Base-by-base conservation (phyloP, 148 eudicot genomes). In the Spergularia bocconei region DNA sequence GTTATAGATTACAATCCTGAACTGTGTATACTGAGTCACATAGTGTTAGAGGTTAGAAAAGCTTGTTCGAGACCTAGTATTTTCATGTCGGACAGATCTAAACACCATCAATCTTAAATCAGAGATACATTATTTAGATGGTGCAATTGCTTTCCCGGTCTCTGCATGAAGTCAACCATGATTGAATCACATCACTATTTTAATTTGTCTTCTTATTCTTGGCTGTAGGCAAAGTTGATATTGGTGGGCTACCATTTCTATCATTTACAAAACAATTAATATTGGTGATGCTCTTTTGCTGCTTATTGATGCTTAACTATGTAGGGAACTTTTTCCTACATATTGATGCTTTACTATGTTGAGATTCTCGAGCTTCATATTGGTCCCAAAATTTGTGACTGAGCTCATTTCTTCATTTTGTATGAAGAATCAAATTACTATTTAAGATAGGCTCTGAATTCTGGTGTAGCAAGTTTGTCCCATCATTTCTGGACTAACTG, bases 121-220 rank as follows among this genome's bases (percentile, higher is more conserved):
- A 71, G 15, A 63, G 36, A 56, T 23, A n/a, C 33, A 47, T 63
- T 63, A 38, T 11, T 61, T 70, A 55, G 57, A 56, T 51, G 17
- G 23, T 73, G 61, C 72, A 3, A 4, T 60, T 74, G 66, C 38
- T 52, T 74, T 38, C 41, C 64, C 52, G 16, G 29, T n/a, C 36
- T 79, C 20, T 73, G 70, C 38, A 52, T 74, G 69, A 79, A 79
- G 74, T 74, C 82, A 79, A 72, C 76, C 80, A 50, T 56, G 71
- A 71, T 60, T 63, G 75, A 25, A 78, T 44, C 41, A 25, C 67
- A 25, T 64, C 63, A 64, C 80, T 54, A 67, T 14, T 79, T 67
- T 52, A 12, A 67, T 79, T 73, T 73, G 81, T 74, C 73, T 58
- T 57, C 58, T 47, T 74, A 23, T 64, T 65, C n/a, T 60, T 51